phyloP scores from a whole-genome alignment of 2,329 filamentous ascomycete species.

The Ceratocystis cubensis region DNA sequence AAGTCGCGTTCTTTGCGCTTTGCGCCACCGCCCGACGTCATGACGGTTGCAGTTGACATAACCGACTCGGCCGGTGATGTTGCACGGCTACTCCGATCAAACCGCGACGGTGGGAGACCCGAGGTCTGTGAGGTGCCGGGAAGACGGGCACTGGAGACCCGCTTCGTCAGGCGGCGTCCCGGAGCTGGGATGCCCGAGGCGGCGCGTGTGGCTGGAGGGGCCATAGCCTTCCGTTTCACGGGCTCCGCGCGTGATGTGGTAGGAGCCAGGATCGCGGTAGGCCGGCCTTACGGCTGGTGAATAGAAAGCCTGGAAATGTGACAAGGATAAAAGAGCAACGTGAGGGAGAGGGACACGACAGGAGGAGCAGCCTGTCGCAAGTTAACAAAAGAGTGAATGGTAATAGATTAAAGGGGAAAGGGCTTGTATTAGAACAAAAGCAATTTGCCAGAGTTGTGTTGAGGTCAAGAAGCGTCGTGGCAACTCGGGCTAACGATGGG shows the following conservation, averaged over 20 bases:
- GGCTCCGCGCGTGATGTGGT: constrained; percentile 18
- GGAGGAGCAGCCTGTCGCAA: neutral
- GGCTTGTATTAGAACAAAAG: neutral
- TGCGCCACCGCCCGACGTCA: constrained; percentile 40
- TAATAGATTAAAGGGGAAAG: constrained; percentile 3
- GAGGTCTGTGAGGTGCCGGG: neutral
- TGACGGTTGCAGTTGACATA: constrained; percentile 34
- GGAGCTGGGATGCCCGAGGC: constrained; percentile 15
- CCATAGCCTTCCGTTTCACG: constrained; percentile 18
- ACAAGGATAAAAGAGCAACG: neutral
- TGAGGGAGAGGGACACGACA: neutral
- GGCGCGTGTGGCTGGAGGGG: constrained; percentile 12
- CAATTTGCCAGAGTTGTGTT: neutral
- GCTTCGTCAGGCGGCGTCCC: constrained; percentile 18
- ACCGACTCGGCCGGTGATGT: constrained; percentile 61
- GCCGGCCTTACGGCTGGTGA: constrained; percentile 9
- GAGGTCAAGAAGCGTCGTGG: neutral
- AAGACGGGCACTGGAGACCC: constrained; percentile 16
- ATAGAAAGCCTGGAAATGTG: neutral
- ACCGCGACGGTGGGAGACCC: neutral
- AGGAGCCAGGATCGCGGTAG: constrained; percentile 19
- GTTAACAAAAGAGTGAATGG: neutral
- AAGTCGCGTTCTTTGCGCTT: constrained; percentile 86
- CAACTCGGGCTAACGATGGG: too few relatives aligned
- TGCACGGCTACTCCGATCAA: constrained; percentile 30